A percentile compares a stretch with the other conserved stretches of the same genome.
These are phyloP conservation scores for Lolium rigidum DNA, from an alignment of 176 grass and related monocot genomes.

Conservation along the genomic window DNA sequence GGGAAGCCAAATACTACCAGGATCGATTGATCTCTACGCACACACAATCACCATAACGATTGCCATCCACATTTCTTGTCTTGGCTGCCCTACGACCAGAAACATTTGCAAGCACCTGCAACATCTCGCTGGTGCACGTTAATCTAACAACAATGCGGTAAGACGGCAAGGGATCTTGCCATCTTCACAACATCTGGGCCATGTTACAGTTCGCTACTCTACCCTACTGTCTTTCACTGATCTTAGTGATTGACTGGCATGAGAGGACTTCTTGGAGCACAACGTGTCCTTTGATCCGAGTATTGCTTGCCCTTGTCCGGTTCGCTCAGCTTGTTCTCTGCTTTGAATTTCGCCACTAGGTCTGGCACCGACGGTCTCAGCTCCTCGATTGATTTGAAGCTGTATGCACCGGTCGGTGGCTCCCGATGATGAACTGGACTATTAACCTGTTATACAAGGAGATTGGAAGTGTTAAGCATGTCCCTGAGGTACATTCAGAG, in stretches of 20 bases:
- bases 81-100: background rate
- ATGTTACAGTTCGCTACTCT: background rate
- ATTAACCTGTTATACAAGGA: slow-evolving; percentile 54
- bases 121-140: background rate
- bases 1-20: background rate
- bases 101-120: slow-evolving; percentile 20
- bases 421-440: slow-evolving; percentile 54
- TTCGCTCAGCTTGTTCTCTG: slow-evolving; percentile 47
- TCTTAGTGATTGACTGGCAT: slow-evolving; percentile 60
- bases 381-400: slow-evolving; percentile 62
- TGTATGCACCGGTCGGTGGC: slow-evolving; percentile 33
- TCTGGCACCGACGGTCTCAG: slow-evolving; percentile 58
- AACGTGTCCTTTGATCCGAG: slow-evolving; percentile 29
- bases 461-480: slow-evolving; percentile 38
- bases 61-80: background rate
- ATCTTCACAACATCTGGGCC: slow-evolving; percentile 34
- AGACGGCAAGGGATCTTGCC: slow-evolving; percentile 50
- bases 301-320: slow-evolving; percentile 49
- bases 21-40: background rate
- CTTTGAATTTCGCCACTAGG: slow-evolving; percentile 56
- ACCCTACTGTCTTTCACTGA: background rate
- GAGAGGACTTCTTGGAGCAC: slow-evolving; percentile 72
- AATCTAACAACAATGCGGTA: background rate
- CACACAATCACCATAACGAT: background rate
- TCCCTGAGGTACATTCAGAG: background rate